Base-by-base conservation (phyloP, 2,329 filamentous ascomycete genomes). In the Botrytis porri region DNA sequence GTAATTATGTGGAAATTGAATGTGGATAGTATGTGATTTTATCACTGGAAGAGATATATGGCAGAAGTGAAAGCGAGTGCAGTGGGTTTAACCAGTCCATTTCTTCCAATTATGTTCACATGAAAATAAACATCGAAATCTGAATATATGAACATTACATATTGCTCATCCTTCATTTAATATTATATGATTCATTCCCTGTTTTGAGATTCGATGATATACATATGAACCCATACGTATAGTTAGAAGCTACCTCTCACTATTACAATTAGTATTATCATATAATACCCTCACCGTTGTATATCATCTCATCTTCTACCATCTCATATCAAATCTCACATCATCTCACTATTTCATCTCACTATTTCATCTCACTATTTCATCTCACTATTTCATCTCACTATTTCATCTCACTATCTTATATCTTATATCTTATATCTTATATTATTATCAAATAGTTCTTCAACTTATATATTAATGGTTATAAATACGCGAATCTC, bases 221-320 rank as follows among this genome's bases (percentile, higher is more conserved):
- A 12, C n/a, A n/a, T n/a, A 12, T 5, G 6, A n/a, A 51, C 5
- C 5, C 12, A 51, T n/a, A 51, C 12, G 2, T 51, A 51, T n/a
- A 2, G 20, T 6, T 2, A 25, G 4, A 51, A 14, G 5, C 25
- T 16, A 20, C 3, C 0, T 22, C 1, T 37, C 22, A 25, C 12
- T 16, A 18, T 16, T 6, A 29, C n/a, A 54, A 54, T 29, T 25
- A 54, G 25, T 2, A 29, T 7, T n/a, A 9, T 29, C 10, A 16
- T 14, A 3, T 16, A 3, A 12, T 25, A 25, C n/a, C n/a, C n/a
- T n/a, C n/a, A n/a, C n/a, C n/a, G n/a, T n/a, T n/a, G n/a, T n/a
- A n/a, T n/a, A n/a, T n/a, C n/a, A n/a, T n/a, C n/a, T n/a, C n/a
- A n/a, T n/a, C n/a, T 22, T 1, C 25, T 25, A 25, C 9, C 9